Evolutionary conservation across 2,329 filamentous ascomycete genomes (phyloP), one percentile per base, ranked within the genome.

Genomic region (Chaetomiaceae sp.): DNA sequence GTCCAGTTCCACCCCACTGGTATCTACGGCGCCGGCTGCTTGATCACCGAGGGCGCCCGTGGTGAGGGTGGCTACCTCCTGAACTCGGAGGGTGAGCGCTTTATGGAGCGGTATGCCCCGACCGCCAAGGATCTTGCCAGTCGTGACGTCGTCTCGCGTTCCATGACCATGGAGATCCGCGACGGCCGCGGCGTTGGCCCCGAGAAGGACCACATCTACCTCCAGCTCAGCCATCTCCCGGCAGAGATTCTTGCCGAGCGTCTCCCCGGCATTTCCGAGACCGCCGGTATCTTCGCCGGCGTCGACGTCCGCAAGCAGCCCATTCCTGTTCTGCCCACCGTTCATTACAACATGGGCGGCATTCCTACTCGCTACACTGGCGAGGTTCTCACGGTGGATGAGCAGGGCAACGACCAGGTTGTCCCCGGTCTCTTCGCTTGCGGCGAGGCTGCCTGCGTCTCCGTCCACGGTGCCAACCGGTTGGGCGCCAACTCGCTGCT

Each of bases 341-440:
- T 96, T 62, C 91, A 99, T 80, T 99, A 99, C 82, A 96, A 96
- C 82, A 99, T 97, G 94, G 92, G 92, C 74, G 92, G 94, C 81
- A 96, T 99, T 64, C 92, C 92, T 48, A 97, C 94, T 62, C 90
- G 89, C 68, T 97, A 96, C 81, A 96, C 90, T 58, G 92, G 94
- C 72, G 90, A 99, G 76, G 94, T 97, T 57, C 75, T 99, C 63
- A 95, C 90, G 16, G 78, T 95, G 48, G 90, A 96, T 64, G 86
- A 88, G 68, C 71, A 82, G 57, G 94, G 94, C 62, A 84, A 95
- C 54, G 94, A 97, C 76, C 82, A 95, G 80, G 82, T 96, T 63
- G 94, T 99, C 20, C 90, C 90, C 53, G 92, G 92, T 72, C 83
- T 99, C 59, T 97, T 92, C 70, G 94, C 94, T 65, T 96, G 91